Evolutionary conservation across 371 early-diverging fungal genomes (phyloP), one percentile per base, ranked within the genome.

Genomic region (Basidiobolus meristosporus): DNA sequence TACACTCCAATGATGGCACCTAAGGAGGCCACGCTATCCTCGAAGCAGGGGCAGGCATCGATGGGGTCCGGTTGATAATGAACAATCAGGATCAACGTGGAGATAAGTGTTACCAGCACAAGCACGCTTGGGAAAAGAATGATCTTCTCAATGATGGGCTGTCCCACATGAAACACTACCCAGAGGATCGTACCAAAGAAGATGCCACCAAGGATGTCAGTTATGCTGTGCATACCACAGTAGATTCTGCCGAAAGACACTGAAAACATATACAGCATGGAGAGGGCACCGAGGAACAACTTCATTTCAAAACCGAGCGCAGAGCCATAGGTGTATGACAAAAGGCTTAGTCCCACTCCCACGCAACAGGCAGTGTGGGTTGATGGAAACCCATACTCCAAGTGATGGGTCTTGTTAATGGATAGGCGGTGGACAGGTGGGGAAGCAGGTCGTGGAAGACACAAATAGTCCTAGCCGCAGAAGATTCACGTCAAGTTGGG

Each of bases 361-460:
- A 75, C 51, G n/a, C 82, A 74, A 61, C 78, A 78, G 36, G 75
- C 63, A 0, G 81, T 65, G 38, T 85, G 86, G 1, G 82, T 80
- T 1, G 79, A 78, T 16, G 86, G 86, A 45, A 81, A 78, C 18
- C 86, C 86, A 52, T 77, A 85, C 50, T 85, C 86, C 2, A 70
- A 52, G 3, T 71, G 66, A 31, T 66, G 65, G 10, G 69, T 63
- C 30, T 56, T 57, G 9, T 72, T 68, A 56, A 69, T 62, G 30
- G 75, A 67, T 18, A 73, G 48, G 18, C 78, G 67, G 38, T 66
- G 63, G 29, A 79, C 68, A 11, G 79, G 79, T 22, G 81, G 81
- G 17, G 74, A 71, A 18, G 68, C 40, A 7, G 84, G 84, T 38
- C 84, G 60, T 39, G 84, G 84, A 28, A 80, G 59, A 43, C 79